Evolutionary conservation across 192 early-diverging fungal genomes (phyloP).

Genomic region (Coemansia sp.): DNA sequence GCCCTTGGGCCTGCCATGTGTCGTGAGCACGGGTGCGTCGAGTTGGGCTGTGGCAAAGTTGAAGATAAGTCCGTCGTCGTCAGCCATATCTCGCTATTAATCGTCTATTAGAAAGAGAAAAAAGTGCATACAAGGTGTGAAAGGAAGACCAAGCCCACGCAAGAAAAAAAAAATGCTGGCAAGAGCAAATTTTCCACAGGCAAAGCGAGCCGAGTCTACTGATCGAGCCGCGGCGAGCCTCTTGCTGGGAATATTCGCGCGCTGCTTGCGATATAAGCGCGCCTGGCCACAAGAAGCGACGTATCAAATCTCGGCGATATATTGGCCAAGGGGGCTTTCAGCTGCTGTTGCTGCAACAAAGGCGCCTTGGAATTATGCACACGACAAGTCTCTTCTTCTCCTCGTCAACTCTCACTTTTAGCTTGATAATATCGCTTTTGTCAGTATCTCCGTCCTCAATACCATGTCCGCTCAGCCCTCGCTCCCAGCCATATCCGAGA

Average conservation of each 20-base stretch:
- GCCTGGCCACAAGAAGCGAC: background rate
- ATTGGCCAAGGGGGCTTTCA: background rate
- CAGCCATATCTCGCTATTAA: conserved; percentile 39
- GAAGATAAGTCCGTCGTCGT: conserved; percentile 70
- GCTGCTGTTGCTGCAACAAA: background rate
- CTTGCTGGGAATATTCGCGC: background rate
- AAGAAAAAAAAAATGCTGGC: background rate
- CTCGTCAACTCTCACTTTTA: background rate
- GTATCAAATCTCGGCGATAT: conserved; percentile 2
- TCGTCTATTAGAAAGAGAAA: background rate
- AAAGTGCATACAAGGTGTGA: background rate
- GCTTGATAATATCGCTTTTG: background rate
- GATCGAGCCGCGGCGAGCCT: background rate
- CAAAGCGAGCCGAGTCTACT: background rate
- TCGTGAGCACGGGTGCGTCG: conserved; percentile 14
- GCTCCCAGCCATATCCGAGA: conserved; percentile 64
- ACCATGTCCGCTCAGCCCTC: conserved; percentile 38
- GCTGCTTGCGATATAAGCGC: background rate
- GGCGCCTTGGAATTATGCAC: background rate
- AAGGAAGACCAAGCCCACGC: background rate
- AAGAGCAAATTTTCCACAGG: conserved; percentile 4
- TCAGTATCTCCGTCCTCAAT: conserved; percentile 7
- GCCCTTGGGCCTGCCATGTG: conserved; percentile 30
- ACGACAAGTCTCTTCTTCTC: background rate
- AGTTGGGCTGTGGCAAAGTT: conserved; percentile 54